phyloP scores from a whole-genome alignment of 1,284 basidiomycete genomes.

The Farysia itapuensis region DNA sequence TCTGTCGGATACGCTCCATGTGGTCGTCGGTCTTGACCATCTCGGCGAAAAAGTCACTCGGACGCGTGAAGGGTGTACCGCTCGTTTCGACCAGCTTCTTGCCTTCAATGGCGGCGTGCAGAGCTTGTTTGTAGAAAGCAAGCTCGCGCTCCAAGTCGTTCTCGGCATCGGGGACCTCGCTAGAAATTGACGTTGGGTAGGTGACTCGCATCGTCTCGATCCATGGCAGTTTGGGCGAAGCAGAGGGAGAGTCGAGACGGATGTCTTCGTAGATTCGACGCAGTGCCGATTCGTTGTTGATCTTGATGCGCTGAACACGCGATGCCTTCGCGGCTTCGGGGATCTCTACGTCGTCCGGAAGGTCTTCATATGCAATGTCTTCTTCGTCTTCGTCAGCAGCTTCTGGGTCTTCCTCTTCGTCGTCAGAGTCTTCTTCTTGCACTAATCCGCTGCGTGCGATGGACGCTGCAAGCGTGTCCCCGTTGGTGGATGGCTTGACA shows the following conservation, averaged over 20 bases:
- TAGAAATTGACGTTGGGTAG: slow-evolving; percentile 35
- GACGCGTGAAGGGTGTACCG: slow-evolving; percentile 83
- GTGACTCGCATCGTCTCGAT: slow-evolving; percentile 54
- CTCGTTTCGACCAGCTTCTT: slow-evolving; percentile 74
- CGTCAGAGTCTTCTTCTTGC: slow-evolving; percentile 28
- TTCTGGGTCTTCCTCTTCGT: slow-evolving; percentile 32
- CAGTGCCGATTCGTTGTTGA: slow-evolving; percentile 53
- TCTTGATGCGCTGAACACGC: slow-evolving; percentile 48
- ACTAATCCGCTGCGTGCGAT: slow-evolving; percentile 54
- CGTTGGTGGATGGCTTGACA: slow-evolving; percentile 34
- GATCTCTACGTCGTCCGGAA: slow-evolving; percentile 45
- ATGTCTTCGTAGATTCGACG: slow-evolving; percentile 46
- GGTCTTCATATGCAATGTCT: slow-evolving; percentile 39
- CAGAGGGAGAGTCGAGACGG: slow-evolving; percentile 36
- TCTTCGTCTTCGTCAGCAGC: slow-evolving; percentile 39
- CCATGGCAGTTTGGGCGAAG: slow-evolving; percentile 48
- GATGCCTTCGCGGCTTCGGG: slow-evolving; percentile 41
- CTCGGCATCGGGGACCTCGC: slow-evolving; percentile 68
- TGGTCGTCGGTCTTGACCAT: slow-evolving; percentile 98
- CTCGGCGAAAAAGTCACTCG: slow-evolving; percentile 93
- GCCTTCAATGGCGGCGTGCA: slow-evolving; percentile 77
- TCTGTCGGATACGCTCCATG: slow-evolving; percentile 94
- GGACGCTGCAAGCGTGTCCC: slow-evolving; percentile 52
- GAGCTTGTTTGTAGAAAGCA: slow-evolving; percentile 95
- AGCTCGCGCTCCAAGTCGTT: slow-evolving; percentile 92